Base-by-base conservation (phyloP, 208 protist genomes). In the Acanthamoeba castellanii region DNA sequence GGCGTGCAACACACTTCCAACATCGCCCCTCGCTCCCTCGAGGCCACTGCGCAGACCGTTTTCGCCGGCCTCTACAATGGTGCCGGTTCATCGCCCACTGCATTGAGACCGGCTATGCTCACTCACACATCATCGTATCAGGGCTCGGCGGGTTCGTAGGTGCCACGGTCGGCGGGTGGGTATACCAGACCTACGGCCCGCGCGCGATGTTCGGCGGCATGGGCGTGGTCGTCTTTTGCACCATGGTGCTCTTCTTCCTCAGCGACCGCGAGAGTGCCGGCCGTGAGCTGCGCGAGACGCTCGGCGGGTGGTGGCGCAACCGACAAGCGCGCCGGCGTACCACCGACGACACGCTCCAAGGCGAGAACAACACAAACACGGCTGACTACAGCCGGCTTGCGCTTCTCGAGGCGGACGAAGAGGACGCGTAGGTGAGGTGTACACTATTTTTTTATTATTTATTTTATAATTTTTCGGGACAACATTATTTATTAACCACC, bases 141-240 rank as follows among this genome's bases (percentile, higher is more conserved):
- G 76, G 76, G 18, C n/a, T 88, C 18, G 81, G 81, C 42, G 81
- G 81, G 7, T 88, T 88, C 81, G 81, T 88, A 4, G 81, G 81
- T 16, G 81, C 81, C 50, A 64, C 52, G n/a, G n/a, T 88, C 27
- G 81, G 81, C 22, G 81, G 81, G 25, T 88, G 81, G 81, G 42
- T 88, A 3, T 88, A 88, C 27, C 50, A 88, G 13, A 88, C 50
- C 27, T 88, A 18, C 50, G 81, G 81, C 0, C 81, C 81, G 50
- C 42, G 81, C 7, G 81, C 7, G 30, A 88, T 88, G 81, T 88
- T 88, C 30, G 52, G 81, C 13, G 81, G 42, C 30, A 66, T 88
- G 81, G 81, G 50, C 50, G 81, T 61, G 47, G 16, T 88, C 25
- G 52, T 88, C n/a, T 30, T 9, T 20, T 6, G 55, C 13, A 88